A percentile compares a stretch with the other conserved stretches of the same genome.
Conservation (phyloP, 2,329 filamentous ascomycete genomes). For the Xylariales sp. region DNA sequence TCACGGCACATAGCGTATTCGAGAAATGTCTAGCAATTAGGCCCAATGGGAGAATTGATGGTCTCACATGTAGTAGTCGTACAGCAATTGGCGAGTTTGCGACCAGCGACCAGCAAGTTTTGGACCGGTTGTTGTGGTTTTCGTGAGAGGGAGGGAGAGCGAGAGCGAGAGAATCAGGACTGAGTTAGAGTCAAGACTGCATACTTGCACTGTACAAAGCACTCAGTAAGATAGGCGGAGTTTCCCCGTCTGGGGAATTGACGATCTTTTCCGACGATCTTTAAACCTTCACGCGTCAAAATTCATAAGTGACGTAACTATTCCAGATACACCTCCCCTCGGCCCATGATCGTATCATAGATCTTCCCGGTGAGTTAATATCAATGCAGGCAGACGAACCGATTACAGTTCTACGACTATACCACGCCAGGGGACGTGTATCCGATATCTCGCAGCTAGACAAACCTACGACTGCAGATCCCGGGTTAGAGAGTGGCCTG, state of each 20-base stretch:
- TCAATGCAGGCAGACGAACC: conserved; percentile 21
- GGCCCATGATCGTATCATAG: not conserved
- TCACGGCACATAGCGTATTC: conserved; percentile 23
- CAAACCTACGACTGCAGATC: no score
- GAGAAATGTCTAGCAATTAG: conserved; percentile 26
- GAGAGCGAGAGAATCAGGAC: not conserved
- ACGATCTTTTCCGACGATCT: conserved; percentile 19
- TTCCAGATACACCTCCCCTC: conserved; percentile 3
- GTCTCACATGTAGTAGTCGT: conserved; percentile 10
- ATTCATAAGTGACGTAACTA: conserved; percentile 28
- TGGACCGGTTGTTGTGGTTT: not conserved
- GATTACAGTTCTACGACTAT: conserved; percentile 2
- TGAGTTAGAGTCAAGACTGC: not conserved
- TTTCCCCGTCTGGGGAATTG: conserved; percentile 15
- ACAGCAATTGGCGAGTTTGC: conserved; percentile 23
- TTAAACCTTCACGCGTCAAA: conserved; percentile 5
- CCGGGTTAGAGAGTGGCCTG: not conserved
- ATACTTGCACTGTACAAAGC: conserved; percentile 14
- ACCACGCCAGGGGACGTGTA: no score
- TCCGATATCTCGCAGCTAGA: no score
- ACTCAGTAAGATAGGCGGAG: conserved; percentile 1
- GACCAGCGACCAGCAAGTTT: conserved; percentile 24
- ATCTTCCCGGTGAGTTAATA: conserved; percentile 7
- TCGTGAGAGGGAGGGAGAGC: no score
- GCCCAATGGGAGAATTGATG: conserved; percentile 31